Evolutionary conservation across 148 eudicot genomes (phyloP), one percentile per base, ranked within the genome.

Genomic region (Amaranthus palmeri): DNA sequence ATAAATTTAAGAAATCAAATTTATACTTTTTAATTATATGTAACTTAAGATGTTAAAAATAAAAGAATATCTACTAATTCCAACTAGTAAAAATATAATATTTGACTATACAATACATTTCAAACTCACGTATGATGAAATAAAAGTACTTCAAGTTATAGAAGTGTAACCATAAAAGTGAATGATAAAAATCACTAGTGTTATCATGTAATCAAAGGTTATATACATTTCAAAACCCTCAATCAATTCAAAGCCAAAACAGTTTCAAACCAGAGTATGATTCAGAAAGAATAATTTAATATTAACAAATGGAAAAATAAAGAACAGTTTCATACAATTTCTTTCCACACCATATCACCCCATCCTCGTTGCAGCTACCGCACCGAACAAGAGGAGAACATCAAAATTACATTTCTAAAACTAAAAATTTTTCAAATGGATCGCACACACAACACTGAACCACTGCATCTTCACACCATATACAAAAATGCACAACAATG

Each of bases 401-500:
- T 43, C 60, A 65, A 70, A 74, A 46, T 46, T 72, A 58, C 67
- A 70, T 50, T 69, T 17, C 72, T 61, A n/a, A 25, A 72, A 36
- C 79, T 56, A 72, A 44, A 4, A 42, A 17, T 6, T 12, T 54
- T 46, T 56, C 52, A 58, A 67, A 67, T 74, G 60, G 51, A 79
- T 64, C 74, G 41, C 59, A 54, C 70, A 50, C 49, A 40, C 42
- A 55, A 68, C 56, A 48, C 1, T 25, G 36, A 25, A 25, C 36
- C 59, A 54, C 44, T 70, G 59, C 69, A 69, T 70, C 63, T 68
- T 79, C 88, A 81, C 86, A 78, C 85, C 74, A 82, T 83, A 72
- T 84, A 88, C 87, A 85, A 72, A 25, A 80, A 84, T 73, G 44
- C 82, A 83, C 83, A 80, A 77, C 67, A 77, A 79, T 56, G 61